A percentile compares a stretch with the other conserved stretches of the same genome.
phyloP scores from a whole-genome alignment of 176 grass and related monocot genomes.

The Lolium perenne region DNA sequence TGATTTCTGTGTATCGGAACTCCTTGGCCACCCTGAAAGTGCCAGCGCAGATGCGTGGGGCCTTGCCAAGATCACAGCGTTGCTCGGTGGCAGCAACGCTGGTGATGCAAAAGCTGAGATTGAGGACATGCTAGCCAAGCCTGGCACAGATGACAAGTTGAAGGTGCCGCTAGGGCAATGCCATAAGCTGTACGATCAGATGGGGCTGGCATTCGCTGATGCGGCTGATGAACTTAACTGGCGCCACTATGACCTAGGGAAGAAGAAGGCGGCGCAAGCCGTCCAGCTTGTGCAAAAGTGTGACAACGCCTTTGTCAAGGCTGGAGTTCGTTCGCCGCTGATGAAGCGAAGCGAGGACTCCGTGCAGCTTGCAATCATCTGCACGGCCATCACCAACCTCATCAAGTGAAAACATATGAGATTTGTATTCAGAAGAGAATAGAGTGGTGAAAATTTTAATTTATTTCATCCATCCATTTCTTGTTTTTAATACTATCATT shows the following conservation, averaged over 20 bases:
- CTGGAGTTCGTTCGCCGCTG: not conserved
- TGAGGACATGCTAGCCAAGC: not conserved
- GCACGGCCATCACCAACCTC: conserved; percentile 18
- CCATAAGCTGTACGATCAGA: not conserved
- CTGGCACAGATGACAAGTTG: not conserved
- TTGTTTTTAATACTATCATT: too few species aligned
- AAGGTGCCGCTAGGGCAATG: not conserved
- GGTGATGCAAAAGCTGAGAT: not conserved
- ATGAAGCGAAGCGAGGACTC: not conserved
- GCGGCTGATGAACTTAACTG: not conserved
- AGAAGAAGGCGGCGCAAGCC: not conserved
- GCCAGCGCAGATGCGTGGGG: not conserved
- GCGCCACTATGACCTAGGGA: not conserved
- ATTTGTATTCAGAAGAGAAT: not conserved
- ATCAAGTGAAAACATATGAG: conserved; percentile 21
- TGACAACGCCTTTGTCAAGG: not conserved
- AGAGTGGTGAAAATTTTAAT: not conserved
- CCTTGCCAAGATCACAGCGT: not conserved
- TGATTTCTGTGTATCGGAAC: not conserved
- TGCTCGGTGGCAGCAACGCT: not conserved
- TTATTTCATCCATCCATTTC: too few species aligned
- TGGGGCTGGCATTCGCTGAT: not conserved
- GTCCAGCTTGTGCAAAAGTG: not conserved
- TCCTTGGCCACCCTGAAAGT: not conserved
- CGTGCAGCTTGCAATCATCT: not conserved